phyloP scores from a whole-genome alignment of 2,329 filamentous ascomycete genomes.

The Hypomyces rosellus region DNA sequence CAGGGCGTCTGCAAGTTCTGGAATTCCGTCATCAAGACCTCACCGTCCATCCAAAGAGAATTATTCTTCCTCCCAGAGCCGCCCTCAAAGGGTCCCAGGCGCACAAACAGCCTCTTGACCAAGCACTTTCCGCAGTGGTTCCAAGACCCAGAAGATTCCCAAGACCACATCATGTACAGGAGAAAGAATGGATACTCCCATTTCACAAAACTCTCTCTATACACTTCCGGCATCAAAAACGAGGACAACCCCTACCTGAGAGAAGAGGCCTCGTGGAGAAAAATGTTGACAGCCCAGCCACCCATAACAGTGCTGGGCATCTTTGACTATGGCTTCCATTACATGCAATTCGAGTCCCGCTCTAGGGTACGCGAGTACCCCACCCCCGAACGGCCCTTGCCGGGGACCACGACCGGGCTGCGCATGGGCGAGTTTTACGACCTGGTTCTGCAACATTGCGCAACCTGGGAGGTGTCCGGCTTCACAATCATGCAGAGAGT shows the following conservation, averaged over 20 bases:
- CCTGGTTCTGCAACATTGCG: not conserved
- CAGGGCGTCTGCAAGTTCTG: conserved; percentile 20
- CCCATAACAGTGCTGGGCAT: conserved; percentile 1
- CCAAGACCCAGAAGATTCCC: not conserved
- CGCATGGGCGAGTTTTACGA: conserved; percentile 18
- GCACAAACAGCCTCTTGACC: conserved; percentile 3
- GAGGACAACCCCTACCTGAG: conserved; percentile 10
- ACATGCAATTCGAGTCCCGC: conserved; percentile 4
- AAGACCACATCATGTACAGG: not conserved
- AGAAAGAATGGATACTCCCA: not conserved
- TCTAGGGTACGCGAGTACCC: not conserved
- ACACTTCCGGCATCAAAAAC: not conserved
- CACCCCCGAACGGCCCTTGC: not conserved
- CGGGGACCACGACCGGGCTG: conserved; percentile 2
- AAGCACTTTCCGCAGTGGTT: conserved; percentile 7
- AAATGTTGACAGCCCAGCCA: conserved; percentile 19
- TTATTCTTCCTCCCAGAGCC: conserved; percentile 4
- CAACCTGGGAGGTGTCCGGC: not conserved
- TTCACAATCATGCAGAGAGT: not conserved
- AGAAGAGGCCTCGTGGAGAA: conserved; percentile 16
- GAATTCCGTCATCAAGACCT: conserved; percentile 7
- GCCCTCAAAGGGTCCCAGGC: not conserved
- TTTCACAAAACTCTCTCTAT: not conserved
- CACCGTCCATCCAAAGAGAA: not conserved
- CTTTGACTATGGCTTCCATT: not conserved